Evolutionary conservation across 495 filamentous ascomycete genomes (phyloP).

Genomic region (Penicillium bialowiezense): DNA sequence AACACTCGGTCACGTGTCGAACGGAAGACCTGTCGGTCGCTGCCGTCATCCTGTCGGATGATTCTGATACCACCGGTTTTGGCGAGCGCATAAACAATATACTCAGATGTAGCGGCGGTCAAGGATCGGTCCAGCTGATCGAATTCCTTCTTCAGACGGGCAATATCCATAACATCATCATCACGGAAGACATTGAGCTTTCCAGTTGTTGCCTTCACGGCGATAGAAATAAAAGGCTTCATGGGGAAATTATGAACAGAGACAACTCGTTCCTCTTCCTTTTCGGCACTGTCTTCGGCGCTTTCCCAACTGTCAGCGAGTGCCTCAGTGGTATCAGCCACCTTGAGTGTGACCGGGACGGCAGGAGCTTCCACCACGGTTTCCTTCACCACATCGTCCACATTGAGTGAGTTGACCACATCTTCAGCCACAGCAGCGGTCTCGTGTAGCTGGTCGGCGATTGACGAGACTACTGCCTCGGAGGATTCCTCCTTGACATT

Average conservation of each 20-base stretch:
- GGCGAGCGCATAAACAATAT: slow-evolving; percentile 88
- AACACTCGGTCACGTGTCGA: slow-evolving; percentile 87
- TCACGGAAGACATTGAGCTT: slow-evolving; percentile 56
- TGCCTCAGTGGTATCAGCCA: slow-evolving; percentile 55
- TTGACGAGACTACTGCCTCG: slow-evolving; percentile 33
- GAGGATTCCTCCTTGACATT: slow-evolving; percentile 29
- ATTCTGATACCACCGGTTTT: slow-evolving; percentile 89
- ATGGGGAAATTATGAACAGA: slow-evolving; percentile 93
- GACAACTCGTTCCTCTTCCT: slow-evolving; percentile 63
- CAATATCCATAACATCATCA: slow-evolving; percentile 76
- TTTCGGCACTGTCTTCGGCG: slow-evolving; percentile 68
- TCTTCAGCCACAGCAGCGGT: slow-evolving; percentile 23
- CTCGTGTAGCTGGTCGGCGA: slow-evolving; percentile 33
- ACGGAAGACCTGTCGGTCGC: slow-evolving; percentile 83
- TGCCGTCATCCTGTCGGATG: slow-evolving; percentile 90
- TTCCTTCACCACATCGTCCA: slow-evolving; percentile 53
- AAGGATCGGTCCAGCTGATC: slow-evolving; percentile 95
- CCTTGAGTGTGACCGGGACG: slow-evolving; percentile 55
- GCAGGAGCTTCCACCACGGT: slow-evolving; percentile 55
- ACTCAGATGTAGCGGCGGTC: slow-evolving; percentile 82
- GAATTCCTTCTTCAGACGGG: slow-evolving; percentile 91
- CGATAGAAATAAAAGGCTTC: slow-evolving; percentile 87
- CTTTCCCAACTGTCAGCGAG: slow-evolving; percentile 73
- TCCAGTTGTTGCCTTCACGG: slow-evolving; percentile 34
- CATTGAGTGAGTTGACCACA: slow-evolving; percentile 6